Evolutionary conservation across 2,329 filamentous ascomycete genomes (phyloP).

Genomic region (Ceratocystiopsis sp.): DNA sequence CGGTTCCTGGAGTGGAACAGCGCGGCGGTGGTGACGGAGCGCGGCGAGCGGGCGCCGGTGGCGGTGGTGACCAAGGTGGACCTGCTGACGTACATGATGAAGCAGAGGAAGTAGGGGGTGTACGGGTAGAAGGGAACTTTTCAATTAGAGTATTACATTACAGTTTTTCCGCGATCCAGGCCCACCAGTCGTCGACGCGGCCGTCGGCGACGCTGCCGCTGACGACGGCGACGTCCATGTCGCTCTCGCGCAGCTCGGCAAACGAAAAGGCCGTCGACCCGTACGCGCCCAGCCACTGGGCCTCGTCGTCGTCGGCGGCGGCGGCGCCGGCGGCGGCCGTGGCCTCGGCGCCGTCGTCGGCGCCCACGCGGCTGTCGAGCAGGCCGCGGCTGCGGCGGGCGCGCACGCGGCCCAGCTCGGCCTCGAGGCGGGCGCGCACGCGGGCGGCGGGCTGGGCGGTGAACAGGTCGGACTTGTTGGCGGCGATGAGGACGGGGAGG

Average conservation of each 20-base stretch:
- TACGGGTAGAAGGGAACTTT: no score
- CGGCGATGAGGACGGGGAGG: conserved; percentile 66
- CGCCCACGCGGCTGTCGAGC: conserved; percentile 61
- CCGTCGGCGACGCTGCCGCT: conserved; percentile 57
- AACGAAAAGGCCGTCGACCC: conserved; percentile 67
- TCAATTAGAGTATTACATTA: no score
- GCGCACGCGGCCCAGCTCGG: conserved; percentile 65
- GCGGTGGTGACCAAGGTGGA: conserved; percentile 96
- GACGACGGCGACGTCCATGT: conserved; percentile 58
- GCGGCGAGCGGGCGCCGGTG: conserved; percentile 53
- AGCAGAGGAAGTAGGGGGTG: conserved; percentile 29
- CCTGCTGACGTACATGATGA: conserved; percentile 80
- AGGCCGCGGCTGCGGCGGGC: conserved; percentile 63
- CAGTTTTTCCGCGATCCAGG: conserved; percentile 68
- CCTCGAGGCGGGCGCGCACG: conserved; percentile 59
- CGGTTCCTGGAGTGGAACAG: conserved; percentile 98
- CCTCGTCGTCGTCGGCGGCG: conserved; percentile 53
- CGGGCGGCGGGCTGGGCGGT: conserved; percentile 69
- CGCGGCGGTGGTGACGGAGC: conserved; percentile 71
- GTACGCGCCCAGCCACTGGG: conserved; percentile 58
- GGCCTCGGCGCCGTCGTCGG: conserved; percentile 30
- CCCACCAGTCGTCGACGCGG: conserved; percentile 69
- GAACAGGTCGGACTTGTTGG: conserved; percentile 93
- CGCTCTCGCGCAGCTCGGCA: conserved; percentile 65
- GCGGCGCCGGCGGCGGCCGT: conserved; percentile 22